Percentiles rank a stretch among this genome's conserved stretches.
Conservation (phyloP, 2,329 filamentous ascomycete species). For the Tympanopsis confertula region DNA sequence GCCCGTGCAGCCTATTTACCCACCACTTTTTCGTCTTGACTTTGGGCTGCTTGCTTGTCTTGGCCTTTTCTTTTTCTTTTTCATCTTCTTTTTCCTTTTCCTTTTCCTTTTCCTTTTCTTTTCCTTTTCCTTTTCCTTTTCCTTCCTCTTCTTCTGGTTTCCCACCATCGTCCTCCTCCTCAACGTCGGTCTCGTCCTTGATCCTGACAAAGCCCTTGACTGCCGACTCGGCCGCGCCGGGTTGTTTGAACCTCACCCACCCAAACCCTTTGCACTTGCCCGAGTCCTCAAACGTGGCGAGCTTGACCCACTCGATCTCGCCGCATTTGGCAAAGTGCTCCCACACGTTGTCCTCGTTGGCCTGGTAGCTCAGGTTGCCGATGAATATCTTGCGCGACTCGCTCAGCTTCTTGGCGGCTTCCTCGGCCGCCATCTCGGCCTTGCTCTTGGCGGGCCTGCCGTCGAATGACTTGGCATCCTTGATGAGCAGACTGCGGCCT, state of each 20-base stretch:
- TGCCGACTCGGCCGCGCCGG: slow-evolving; percentile 63
- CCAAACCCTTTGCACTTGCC: slow-evolving; percentile 97
- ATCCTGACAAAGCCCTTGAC: slow-evolving; percentile 74
- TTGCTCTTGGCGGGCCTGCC: slow-evolving; percentile 67
- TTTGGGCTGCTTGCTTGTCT: slow-evolving; percentile 28
- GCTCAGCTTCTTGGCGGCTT: slow-evolving; percentile 32
- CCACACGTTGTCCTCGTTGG: slow-evolving; percentile 68
- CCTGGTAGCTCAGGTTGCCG: slow-evolving; percentile 76
- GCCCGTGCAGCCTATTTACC: slow-evolving; percentile 72
- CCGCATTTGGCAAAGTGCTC: slow-evolving; percentile 80
- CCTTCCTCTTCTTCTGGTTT: slow-evolving; percentile 35
- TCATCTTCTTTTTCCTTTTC: slow-evolving; percentile 18
- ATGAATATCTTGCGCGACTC: slow-evolving; percentile 79
- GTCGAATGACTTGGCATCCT: slow-evolving; percentile 80
- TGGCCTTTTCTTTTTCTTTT: slow-evolving; percentile 11
- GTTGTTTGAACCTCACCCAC: slow-evolving; percentile 81
- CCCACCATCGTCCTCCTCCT: slow-evolving; percentile 38
- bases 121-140: slow-evolving; percentile 16
- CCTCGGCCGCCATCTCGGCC: slow-evolving; percentile 13
- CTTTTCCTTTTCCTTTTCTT: slow-evolving; percentile 12
- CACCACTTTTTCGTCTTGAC: slow-evolving; percentile 62
- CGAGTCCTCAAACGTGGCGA: slow-evolving; percentile 91
- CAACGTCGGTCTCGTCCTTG: slow-evolving; percentile 50
- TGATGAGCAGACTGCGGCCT: slow-evolving; percentile 78
- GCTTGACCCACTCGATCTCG: slow-evolving; percentile 67